phyloP scores from a whole-genome alignment of 2,329 filamentous ascomycete genomes.

The Simplicillium aogashimaense region DNA sequence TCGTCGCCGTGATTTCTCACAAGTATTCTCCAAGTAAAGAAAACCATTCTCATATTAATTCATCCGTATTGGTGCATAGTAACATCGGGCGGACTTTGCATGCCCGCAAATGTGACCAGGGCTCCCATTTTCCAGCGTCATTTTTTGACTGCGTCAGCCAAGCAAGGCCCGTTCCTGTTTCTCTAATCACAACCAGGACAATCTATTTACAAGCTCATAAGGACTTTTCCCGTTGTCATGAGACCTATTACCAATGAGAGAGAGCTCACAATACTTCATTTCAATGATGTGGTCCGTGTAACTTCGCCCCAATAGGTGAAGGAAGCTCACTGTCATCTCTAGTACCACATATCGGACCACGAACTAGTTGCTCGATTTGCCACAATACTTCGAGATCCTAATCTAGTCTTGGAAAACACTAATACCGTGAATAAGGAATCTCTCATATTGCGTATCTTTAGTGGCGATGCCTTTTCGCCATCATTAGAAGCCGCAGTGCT shows the following conservation, averaged over 20 bases:
- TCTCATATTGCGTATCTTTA: conserved; percentile 5
- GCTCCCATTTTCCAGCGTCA: too few relatives aligned
- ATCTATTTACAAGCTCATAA: too few relatives aligned
- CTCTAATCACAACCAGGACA: too few relatives aligned
- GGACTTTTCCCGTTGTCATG: neutral
- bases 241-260: neutral
- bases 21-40: too few relatives aligned
- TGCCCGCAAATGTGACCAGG: too few relatives aligned
- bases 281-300: conserved; percentile 7
- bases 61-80: too few relatives aligned
- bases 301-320: neutral
- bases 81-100: too few relatives aligned
- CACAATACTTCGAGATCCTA: conserved; percentile 2
- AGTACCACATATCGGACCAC: conserved; percentile 8
- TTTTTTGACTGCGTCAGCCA: too few relatives aligned
- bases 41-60: too few relatives aligned
- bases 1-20: too few relatives aligned
- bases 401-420: neutral
- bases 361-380: conserved; percentile 6
- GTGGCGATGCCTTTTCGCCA: conserved; percentile 9
- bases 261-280: conserved; percentile 3
- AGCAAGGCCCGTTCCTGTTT: too few relatives aligned
- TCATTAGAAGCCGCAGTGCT: conserved; percentile 8
- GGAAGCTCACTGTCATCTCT: neutral
- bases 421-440: neutral